Evolutionary conservation across 2,329 filamentous ascomycete species (phyloP), one percentile per base, ranked within the genome.

Genomic region (Xylariales sp.): DNA sequence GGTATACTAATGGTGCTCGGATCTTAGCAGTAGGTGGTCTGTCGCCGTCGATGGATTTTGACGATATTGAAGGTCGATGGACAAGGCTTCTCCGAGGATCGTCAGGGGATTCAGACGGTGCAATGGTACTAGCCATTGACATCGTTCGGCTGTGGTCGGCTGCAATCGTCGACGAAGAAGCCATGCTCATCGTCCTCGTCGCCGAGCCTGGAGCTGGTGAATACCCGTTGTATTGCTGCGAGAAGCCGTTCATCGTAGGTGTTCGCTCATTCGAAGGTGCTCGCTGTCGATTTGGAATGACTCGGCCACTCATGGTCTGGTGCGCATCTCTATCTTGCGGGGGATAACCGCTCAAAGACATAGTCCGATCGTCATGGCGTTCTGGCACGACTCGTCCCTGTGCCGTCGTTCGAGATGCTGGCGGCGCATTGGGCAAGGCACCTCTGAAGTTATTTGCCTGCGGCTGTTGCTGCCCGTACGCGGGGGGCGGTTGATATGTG

Each of bases 321-420:
- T 93, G 85, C 32, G 89, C 72, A 55, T 86, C 85, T 46, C 78
- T 76, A 52, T 94, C 88, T 40, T 84, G 73, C 3, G 82, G 74
- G 3, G 83, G 75, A 52, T 88, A 86, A 8, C 86, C 88, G 4
- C 85, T 93, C 84, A 98, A 84, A 33, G 91, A 95, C 93, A 97
- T 97, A 48, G 93, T 83, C 44, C 93, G 80, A 63, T 97, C 91
- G 55, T 94, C 88, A 47, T 90, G 86, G 40, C 91, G 82, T 59
- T 96, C 90, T 1, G 93, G 93, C 7, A 98, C 89, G 25, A 93
- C 74, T 46, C 93, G 80, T 22, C 93, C 93, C 61, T 96, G 90
- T 7, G 90, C 88, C 3, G 93, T 98, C 36, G 88, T 95, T 47
- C 84, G 77, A 12, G 53, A 55, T 2, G 88, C 82, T 52, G 80